phyloP scores from a whole-genome alignment of 805 yeast species.

The Nakazawaea sp. region DNA sequence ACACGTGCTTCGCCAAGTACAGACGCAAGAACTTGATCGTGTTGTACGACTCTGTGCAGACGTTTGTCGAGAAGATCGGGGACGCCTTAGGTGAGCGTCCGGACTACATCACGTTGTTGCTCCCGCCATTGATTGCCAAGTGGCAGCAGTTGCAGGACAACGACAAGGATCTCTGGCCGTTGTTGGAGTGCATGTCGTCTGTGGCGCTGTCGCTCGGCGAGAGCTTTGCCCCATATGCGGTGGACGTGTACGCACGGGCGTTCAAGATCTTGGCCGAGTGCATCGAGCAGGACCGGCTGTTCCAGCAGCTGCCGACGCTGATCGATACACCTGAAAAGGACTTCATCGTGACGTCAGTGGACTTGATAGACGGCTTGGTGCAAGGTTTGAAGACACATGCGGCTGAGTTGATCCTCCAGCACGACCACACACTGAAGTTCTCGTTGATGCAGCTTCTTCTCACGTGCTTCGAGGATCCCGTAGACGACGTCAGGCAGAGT shows the following conservation, averaged over 20 bases:
- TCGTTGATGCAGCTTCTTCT: constrained; percentile 56
- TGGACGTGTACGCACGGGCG: constrained; percentile 78
- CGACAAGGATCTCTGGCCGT: constrained; percentile 85
- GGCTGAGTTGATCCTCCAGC: constrained; percentile 42
- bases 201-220: constrained; percentile 86
- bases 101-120: constrained; percentile 48
- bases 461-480: constrained; percentile 66
- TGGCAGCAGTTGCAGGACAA: constrained; percentile 75
- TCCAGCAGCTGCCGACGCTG: constrained; percentile 26
- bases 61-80: constrained; percentile 76
- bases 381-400: constrained; percentile 76
- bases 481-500: constrained; percentile 87
- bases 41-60: constrained; percentile 85
- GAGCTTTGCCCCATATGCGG: constrained; percentile 81
- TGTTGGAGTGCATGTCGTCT: constrained; percentile 87
- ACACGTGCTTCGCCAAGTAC: constrained; percentile 67
- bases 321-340: constrained; percentile 82
- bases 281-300: constrained; percentile 55
- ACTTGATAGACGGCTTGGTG: constrained; percentile 84
- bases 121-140: constrained; percentile 77
- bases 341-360: constrained; percentile 82
- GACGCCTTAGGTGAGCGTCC: constrained; percentile 49
- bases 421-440: constrained; percentile 14
- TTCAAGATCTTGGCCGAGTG: constrained; percentile 60
- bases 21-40: constrained; percentile 77